A percentile compares a stretch with the other conserved stretches of the same genome.
Evolutionary conservation across 192 early-diverging fungal species (phyloP).

Genomic region (Rhizophlyctis rosea): DNA sequence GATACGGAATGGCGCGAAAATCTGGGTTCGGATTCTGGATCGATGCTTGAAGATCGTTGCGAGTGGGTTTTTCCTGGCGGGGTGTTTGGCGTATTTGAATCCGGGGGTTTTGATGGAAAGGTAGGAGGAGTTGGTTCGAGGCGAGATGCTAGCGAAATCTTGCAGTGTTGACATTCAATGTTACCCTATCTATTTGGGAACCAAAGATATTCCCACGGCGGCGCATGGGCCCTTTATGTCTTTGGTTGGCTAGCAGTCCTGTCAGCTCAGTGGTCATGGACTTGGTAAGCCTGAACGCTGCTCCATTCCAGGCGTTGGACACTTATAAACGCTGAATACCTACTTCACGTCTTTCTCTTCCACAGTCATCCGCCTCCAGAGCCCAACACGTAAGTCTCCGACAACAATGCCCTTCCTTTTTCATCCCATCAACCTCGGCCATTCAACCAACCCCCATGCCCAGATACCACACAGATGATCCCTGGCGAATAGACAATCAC

Average conservation of each 20-base stretch:
- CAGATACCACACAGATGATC: slow-evolving; percentile 17
- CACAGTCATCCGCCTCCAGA: slow-evolving; percentile 19
- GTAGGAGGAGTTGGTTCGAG: neutral
- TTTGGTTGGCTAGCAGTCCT: slow-evolving; percentile 19
- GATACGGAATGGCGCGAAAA: neutral
- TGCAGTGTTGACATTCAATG: neutral
- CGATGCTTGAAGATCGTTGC: slow-evolving; percentile 5
- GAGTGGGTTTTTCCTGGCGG: slow-evolving; percentile 17
- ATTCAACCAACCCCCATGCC: neutral
- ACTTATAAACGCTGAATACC: too few species aligned
- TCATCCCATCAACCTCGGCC: neutral
- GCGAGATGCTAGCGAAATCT: neutral
- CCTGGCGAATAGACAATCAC: slow-evolving; percentile 11
- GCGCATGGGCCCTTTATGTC: slow-evolving; percentile 11
- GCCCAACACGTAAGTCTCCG: slow-evolving; percentile 22
- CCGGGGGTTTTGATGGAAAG: slow-evolving; percentile 7
- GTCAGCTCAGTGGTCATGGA: slow-evolving; percentile 24
- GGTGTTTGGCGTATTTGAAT: slow-evolving; percentile 17
- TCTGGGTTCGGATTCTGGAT: neutral
- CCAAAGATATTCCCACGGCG: neutral
- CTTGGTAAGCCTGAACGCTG: slow-evolving; percentile 8
- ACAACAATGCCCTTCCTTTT: neutral
- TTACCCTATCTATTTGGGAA: neutral
- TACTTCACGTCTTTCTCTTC: neutral
- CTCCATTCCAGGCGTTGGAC: neutral